Base-by-base conservation (phyloP, 148 eudicot genomes). In the Dysphania ambrosioides region DNA sequence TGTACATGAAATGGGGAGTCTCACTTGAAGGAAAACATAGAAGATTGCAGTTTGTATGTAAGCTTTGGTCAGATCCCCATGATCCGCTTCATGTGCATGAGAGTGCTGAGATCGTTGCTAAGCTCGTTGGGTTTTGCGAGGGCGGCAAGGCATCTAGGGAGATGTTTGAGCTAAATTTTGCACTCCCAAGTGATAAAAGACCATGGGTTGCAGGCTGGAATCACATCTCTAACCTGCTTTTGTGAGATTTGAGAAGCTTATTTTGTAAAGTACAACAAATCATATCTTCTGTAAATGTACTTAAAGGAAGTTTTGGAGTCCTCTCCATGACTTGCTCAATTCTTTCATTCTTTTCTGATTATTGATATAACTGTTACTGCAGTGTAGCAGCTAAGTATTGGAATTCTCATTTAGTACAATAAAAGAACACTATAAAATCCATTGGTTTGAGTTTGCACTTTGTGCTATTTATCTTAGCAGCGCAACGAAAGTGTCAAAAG, bases 111-210 rank as follows among this genome's bases (percentile, higher is more conserved):
- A 86, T 94, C 38, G 95, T 94, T 11, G 98, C 95, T 10, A 91
- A 85, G 81, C 90, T 94, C n/a, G 98, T 94, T 1, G 98, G 96
- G 6, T 88, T 94, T 36, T 79, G 88, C 44, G 89, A 87, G 80
- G 80, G 93, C 27, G 97, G 97, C 56, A 91, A 93, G 72, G 80
- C 88, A 75, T 82, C 98, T 2, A 91, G 86, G 79, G 98, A 94
- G 83, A 94, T 94, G 98, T 90, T 93, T 82, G 97, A 89, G 85
- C 93, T 93, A 2, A 93, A 91, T 58, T 91, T 93, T 77, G 91
- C 85, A 19, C 88, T 82, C 70, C 98, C 98, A 23, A 82, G 81
- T 36, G 91, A 88, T 44, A 89, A 87, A 79, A 83, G 90, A 68
- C 87, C 91, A 8, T 93, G 97, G 98, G 76, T 85, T 47, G 64